Evolutionary conservation across 148 eudicot genomes (phyloP), one percentile per base, ranked within the genome.

Genomic region (Vaccinium vitisidaea): DNA sequence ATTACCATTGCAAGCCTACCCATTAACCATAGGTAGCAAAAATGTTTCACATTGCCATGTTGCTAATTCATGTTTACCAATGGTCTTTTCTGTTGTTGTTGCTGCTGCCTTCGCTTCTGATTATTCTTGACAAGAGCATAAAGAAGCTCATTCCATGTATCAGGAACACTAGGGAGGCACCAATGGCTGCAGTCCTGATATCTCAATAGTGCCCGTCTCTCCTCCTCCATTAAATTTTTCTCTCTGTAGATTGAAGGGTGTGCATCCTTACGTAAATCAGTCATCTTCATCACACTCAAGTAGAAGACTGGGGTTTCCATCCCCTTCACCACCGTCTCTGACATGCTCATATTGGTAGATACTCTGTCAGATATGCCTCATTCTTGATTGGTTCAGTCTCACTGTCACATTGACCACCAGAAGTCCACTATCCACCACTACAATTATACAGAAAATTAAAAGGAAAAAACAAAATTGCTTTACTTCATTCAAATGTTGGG

Each of bases 141-240:
- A 9, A 94, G 85, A 55, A 94, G 84, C 86, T 93, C 96, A 53
- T 95, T 95, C 95, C 98, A 95, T 11, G 90, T 87, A 86, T 95
- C 98, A 14, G 98, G 98, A 55, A 93, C 96, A 13, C 96, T 93
- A 43, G 98, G 98, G 55, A 95, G 92, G 82, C 98, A 95, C 98
- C 98, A 95, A 82, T 95, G 98, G 46, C 94, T 90, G 89, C 98
- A 95, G 55, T 95, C 96, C 81, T 93, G 96, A 77, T 84, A 87
- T 43, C 86, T 87, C 83, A 85, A 52, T 2, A 90, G 87, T 19
- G 92, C 86, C 25, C 69, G 85, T 73, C 87, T 88, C 89, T 91
- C 94, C 83, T 92, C 91, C 23, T 90, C 90, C 0, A 87, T 84
- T 63, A 85, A 75, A 6, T 91, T 75, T 39, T 89, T 90, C 56